Evolutionary conservation across 2,329 filamentous ascomycete species (phyloP).

Genomic region (Colletotrichum lindemuthianum): DNA sequence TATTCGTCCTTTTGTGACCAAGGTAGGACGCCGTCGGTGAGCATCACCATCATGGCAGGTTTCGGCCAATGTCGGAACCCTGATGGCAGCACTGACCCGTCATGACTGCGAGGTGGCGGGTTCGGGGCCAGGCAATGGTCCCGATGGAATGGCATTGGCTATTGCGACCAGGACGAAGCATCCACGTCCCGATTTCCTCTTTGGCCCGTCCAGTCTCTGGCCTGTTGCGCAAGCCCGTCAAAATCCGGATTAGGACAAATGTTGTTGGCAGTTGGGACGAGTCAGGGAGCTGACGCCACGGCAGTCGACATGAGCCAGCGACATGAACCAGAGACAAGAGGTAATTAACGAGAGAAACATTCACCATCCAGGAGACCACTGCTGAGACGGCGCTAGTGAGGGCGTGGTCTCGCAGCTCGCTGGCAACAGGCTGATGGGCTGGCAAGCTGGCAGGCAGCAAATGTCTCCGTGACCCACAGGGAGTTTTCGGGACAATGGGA

Average conservation of each 20-base stretch:
- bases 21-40: background rate
- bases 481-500: slow-evolving; percentile 18
- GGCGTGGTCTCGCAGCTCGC: slow-evolving; percentile 5
- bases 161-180: background rate
- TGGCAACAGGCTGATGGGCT: background rate
- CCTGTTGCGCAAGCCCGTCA: background rate
- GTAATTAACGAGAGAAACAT: background rate
- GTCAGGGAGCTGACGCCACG: slow-evolving; percentile 10
- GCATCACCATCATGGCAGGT: background rate
- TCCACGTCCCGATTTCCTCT: slow-evolving; percentile 3
- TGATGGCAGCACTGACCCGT: background rate
- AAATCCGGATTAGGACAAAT: slow-evolving; percentile 17
- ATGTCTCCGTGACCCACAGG: background rate
- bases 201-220: slow-evolving; percentile 5
- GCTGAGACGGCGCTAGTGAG: slow-evolving; percentile 15
- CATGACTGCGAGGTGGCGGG: background rate
- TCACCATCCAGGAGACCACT: background rate
- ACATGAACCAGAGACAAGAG: background rate
- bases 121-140: slow-evolving; percentile 1
- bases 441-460: background rate
- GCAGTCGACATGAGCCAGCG: background rate
- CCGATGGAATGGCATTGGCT: slow-evolving; percentile 11
- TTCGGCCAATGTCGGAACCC: too few relatives aligned
- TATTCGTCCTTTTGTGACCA: too few relatives aligned
- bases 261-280: slow-evolving; percentile 21